A percentile compares a stretch with the other conserved stretches of the same genome.
Evolutionary conservation across 305 asterid species (phyloP).

Genomic region (Withania somnifera): DNA sequence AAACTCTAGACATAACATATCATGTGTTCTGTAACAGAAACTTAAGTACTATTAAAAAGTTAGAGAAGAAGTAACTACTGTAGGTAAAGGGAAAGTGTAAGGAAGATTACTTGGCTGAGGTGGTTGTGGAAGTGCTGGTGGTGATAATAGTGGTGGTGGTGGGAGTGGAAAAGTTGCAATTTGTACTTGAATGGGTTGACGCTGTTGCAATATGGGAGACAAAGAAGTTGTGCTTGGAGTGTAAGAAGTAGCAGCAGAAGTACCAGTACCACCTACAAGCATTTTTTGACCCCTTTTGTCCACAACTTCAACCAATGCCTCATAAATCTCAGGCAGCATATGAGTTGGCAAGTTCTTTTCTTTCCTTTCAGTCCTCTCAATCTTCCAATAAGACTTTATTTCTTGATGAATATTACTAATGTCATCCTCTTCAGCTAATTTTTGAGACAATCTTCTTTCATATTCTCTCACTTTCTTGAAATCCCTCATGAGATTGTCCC

Average conservation of each 20-base stretch:
- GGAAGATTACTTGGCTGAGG: constrained; percentile 6
- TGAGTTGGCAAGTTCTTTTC: constrained; percentile 62
- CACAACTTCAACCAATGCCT: constrained; percentile 58
- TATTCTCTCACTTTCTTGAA: constrained; percentile 81
- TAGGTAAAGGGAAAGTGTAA: constrained; percentile 32
- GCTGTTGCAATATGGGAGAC: constrained; percentile 24
- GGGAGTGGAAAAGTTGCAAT: constrained; percentile 16
- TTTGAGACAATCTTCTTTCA: constrained; percentile 27
- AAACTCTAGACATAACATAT: not conserved
- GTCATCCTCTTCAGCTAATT: not conserved
- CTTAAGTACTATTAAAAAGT: not conserved
- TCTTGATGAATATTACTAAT: not conserved
- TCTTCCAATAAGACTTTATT: constrained; percentile 54
- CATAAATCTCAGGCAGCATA: constrained; percentile 70
- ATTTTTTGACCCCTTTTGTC: constrained; percentile 30
- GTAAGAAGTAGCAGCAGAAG: constrained; percentile 20
- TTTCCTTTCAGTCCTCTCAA: constrained; percentile 69
- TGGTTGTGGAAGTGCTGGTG: not conserved
- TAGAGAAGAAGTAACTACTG: constrained; percentile 20
- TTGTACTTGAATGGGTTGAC: constrained; percentile 14
- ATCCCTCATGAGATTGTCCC: constrained; percentile 96
- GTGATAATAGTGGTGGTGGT: constrained; percentile 10
- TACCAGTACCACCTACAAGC: constrained; percentile 6
- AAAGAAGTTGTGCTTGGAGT: constrained; percentile 9
- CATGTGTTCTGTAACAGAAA: not conserved